A percentile compares a stretch with the other conserved stretches of the same genome.
phyloP scores from a whole-genome alignment of 2,329 filamentous ascomycete species.

The Pleoardoris graminearum region DNA sequence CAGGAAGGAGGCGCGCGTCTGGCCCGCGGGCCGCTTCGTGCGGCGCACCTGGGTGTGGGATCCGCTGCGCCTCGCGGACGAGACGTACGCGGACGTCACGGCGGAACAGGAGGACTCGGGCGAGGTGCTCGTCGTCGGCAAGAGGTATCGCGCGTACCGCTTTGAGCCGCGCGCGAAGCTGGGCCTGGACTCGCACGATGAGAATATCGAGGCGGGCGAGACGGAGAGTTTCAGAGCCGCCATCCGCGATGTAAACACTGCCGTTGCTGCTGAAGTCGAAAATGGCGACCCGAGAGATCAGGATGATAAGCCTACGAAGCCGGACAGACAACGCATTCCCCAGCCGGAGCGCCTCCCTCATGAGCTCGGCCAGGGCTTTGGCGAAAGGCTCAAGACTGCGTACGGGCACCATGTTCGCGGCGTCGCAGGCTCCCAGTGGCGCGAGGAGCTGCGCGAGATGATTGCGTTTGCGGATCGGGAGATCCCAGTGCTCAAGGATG shows the following conservation, averaged over 20 bases:
- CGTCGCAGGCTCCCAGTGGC: conserved; percentile 3
- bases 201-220: neutral
- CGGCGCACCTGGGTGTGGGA: conserved; percentile 10
- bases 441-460: conserved; percentile 2
- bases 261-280: neutral
- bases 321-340: neutral
- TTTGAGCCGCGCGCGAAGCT: neutral
- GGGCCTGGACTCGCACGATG: neutral
- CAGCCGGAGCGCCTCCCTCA: neutral
- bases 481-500: neutral
- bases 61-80: neutral
- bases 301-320: neutral
- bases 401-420: conserved; percentile 7
- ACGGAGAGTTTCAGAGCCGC: neutral
- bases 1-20: neutral
- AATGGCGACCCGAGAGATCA: neutral
- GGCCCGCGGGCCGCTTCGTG: conserved; percentile 10
- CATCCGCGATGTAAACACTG: neutral
- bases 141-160: neutral
- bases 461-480: neutral
- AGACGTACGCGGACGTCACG: neutral
- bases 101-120: neutral
- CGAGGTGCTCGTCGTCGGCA: neutral
- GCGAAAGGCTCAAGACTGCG: neutral
- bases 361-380: neutral